These are phyloP conservation scores for Glaciozyma martinii DNA, from an alignment of 768 basidiomycete genomes.

Conservation along the genomic window DNA sequence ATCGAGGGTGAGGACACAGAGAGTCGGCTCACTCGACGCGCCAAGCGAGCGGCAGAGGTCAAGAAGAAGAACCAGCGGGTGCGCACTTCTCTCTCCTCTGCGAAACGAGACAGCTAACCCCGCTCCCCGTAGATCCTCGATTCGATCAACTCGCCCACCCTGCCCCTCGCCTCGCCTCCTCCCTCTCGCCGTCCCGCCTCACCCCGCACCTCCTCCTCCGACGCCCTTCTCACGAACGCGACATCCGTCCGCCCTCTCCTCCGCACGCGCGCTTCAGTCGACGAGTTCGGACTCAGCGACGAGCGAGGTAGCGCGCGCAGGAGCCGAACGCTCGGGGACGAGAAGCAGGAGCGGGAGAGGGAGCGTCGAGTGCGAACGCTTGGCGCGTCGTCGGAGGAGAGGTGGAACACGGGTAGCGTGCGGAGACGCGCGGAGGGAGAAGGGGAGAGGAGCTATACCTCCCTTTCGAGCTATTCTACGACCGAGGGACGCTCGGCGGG, in stretches of 20 bases:
- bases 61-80: constrained; percentile 20
- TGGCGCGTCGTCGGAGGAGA: background rate
- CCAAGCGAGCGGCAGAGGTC: background rate
- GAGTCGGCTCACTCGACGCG: background rate
- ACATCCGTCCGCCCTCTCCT: background rate
- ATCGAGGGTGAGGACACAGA: too few relatives aligned
- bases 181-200: background rate
- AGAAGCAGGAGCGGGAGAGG: background rate
- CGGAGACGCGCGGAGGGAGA: background rate
- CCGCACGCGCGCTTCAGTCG: background rate
- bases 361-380: background rate
- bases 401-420: background rate
- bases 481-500: constrained; percentile 2
- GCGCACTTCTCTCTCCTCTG: background rate
- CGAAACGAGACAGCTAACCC: too few relatives aligned
- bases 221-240: background rate
- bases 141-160: constrained; percentile 4
- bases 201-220: background rate
- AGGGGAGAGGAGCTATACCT: constrained; percentile 8
- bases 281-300: constrained; percentile 8
- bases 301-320: background rate
- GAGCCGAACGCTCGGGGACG: constrained; percentile 6
- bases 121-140: constrained; percentile 10
- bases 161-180: background rate
- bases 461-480: constrained; percentile 13